phyloP scores from a whole-genome alignment of 2,329 filamentous ascomycete genomes.

The Neofusicoccum sp. region DNA sequence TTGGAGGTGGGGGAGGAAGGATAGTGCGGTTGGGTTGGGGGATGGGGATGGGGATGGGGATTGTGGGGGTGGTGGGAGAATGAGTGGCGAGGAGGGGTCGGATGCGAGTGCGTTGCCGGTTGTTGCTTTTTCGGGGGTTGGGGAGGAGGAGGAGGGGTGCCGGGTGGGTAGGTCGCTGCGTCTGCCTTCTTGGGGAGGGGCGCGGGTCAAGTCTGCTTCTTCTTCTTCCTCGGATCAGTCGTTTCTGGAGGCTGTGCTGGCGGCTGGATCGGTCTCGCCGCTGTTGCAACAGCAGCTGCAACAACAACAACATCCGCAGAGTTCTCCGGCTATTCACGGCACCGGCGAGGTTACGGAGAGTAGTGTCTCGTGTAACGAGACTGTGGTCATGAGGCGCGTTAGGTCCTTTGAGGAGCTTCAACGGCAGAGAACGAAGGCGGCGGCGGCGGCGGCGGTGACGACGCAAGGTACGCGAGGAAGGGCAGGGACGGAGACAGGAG shows the following conservation, averaged over 20 bases:
- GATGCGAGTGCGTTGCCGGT: too few relatives aligned
- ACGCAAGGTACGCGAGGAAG: neutral
- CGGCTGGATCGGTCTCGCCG: constrained; percentile 1
- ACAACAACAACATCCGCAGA: neutral
- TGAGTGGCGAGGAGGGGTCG: too few relatives aligned
- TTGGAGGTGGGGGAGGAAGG: constrained; percentile 1
- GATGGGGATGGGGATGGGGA: neutral
- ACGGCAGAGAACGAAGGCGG: too few relatives aligned
- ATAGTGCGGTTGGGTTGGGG: neutral
- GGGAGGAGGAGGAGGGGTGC: neutral
- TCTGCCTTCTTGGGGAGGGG: neutral
- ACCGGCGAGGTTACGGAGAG: neutral
- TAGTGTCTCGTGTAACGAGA: neutral
- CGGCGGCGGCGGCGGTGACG: neutral
- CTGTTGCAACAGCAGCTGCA: neutral
- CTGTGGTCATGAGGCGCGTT: neutral
- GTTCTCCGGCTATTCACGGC: neutral
- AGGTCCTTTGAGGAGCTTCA: neutral
- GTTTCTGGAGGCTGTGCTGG: constrained; percentile 10
- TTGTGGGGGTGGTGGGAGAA: too few relatives aligned
- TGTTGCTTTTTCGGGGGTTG: too few relatives aligned
- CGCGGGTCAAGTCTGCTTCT: neutral
- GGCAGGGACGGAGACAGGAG: neutral
- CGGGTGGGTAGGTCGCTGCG: neutral
- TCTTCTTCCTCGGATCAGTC: neutral